Conservation (phyloP, 2,329 filamentous ascomycete species). For the Leptosphaerulina australis region DNA sequence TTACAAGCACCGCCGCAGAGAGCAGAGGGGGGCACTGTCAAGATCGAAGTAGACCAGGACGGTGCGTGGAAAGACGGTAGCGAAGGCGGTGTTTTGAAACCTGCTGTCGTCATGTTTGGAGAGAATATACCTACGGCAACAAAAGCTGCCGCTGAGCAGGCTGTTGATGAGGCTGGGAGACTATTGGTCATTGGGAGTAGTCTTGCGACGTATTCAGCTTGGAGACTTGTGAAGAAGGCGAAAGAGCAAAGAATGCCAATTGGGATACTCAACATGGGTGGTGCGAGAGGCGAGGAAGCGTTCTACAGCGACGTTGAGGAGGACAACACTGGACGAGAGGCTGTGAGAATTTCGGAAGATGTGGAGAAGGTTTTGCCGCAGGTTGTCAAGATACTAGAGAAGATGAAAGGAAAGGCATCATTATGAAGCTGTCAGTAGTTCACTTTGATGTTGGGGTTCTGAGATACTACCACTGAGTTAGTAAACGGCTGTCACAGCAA, state of each 20-base stretch:
- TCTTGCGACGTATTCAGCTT: conserved; percentile 93
- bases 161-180: conserved; percentile 73
- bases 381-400: conserved; percentile 36
- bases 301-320: conserved; percentile 67
- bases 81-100: conserved; percentile 80
- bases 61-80: conserved; percentile 70
- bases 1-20: conserved; percentile 67
- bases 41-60: conserved; percentile 74
- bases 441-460: neutral
- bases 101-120: conserved; percentile 94
- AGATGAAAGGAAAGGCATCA: conserved; percentile 13
- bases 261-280: conserved; percentile 86
- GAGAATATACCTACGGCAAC: conserved; percentile 76
- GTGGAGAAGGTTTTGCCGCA: conserved; percentile 48
- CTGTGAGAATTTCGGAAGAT: conserved; percentile 49
- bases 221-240: conserved; percentile 83
- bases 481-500: too few relatives aligned
- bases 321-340: conserved; percentile 44
- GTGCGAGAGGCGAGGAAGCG: conserved; percentile 76
- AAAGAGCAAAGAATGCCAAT: conserved; percentile 83
- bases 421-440: neutral
- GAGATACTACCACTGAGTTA: too few relatives aligned
- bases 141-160: conserved; percentile 77
- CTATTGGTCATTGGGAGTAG: conserved; percentile 86
- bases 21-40: conserved; percentile 56